A percentile compares a stretch with the other conserved stretches of the same genome.
phyloP scores from a whole-genome alignment of 106 monocot genomes.

The Dioscorea alata region DNA sequence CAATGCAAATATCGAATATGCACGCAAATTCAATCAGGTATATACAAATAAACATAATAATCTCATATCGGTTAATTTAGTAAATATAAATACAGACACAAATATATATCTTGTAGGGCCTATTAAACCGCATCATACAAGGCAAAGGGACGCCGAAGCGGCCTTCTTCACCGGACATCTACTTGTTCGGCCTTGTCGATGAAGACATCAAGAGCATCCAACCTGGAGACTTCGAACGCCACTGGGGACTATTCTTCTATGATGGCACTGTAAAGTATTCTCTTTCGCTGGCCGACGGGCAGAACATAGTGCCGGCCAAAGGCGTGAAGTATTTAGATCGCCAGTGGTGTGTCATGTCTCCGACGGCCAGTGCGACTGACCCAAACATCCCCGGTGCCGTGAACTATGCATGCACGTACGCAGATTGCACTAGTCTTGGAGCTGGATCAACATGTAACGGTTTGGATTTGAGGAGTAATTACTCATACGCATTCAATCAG shows the following conservation, averaged over 20 bases:
- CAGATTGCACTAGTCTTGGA: conserved; percentile 79
- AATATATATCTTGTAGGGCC: conserved; percentile 8
- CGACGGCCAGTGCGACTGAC: conserved; percentile 31
- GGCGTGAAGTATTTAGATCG: conserved; percentile 49
- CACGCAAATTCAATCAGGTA: conserved; percentile 63
- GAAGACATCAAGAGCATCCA: conserved; percentile 79
- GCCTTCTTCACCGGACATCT: conserved; percentile 54
- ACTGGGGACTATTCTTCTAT: conserved; percentile 81
- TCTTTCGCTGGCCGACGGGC: conserved; percentile 26
- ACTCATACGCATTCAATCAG: conserved; percentile 83
- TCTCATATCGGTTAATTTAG: too few species aligned
- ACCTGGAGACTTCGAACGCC: conserved; percentile 87
- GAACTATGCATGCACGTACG: conserved; percentile 55
- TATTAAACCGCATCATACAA: conserved; percentile 45
- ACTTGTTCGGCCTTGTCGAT: conserved; percentile 73
- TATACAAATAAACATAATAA: too few species aligned
- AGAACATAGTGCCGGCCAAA: conserved; percentile 35
- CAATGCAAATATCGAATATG: conserved; percentile 49
- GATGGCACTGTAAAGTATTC: conserved; percentile 72
- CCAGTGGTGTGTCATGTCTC: conserved; percentile 77
- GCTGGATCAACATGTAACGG: conserved; percentile 56
- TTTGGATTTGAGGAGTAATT: conserved; percentile 51
- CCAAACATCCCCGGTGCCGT: conserved; percentile 36
- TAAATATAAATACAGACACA: too few species aligned
- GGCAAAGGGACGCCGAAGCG: conserved; percentile 66